Evolutionary conservation across 768 basidiomycete genomes (phyloP).

Genomic region (button mushroom (Agaricus bisporus)): DNA sequence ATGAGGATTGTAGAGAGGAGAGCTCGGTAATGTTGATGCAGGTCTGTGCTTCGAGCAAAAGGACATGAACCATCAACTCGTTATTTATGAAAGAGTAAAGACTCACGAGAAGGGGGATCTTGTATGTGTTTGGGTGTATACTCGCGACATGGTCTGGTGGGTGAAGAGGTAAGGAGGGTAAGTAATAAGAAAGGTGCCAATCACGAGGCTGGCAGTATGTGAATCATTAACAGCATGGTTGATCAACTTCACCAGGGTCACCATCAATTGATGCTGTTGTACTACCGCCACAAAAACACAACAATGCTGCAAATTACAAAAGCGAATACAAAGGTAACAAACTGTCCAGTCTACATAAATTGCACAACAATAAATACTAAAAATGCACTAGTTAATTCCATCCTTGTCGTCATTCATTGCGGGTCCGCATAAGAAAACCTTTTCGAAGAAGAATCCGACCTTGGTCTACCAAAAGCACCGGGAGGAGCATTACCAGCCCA

Average conservation of each 20-base stretch:
- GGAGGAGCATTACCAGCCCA: slow-evolving; percentile 1
- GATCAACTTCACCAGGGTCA: too few species aligned
- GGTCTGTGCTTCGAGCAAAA: background rate
- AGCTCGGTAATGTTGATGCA: background rate
- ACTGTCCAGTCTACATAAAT: background rate
- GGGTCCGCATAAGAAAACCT: slow-evolving; percentile 5
- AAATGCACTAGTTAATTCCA: background rate
- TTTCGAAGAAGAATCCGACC: slow-evolving; percentile 1
- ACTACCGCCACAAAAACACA: background rate
- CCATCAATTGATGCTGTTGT: background rate
- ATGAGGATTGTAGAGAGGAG: background rate
- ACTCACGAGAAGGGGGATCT: slow-evolving; percentile 4
- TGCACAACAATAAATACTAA: background rate
- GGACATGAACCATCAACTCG: background rate
- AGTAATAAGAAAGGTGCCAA: background rate
- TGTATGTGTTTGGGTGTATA: slow-evolving; percentile 1
- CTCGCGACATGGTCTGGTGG: background rate
- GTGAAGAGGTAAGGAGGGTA: background rate
- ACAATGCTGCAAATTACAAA: background rate
- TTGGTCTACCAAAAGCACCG: slow-evolving; percentile 5
- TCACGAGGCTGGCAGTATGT: background rate
- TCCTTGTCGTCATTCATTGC: background rate
- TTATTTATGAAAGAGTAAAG: background rate
- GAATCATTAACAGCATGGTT: background rate
- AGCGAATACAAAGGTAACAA: background rate